phyloP scores from a whole-genome alignment of 2,329 filamentous ascomycete species.

The Chaetomiaceae sp. region DNA sequence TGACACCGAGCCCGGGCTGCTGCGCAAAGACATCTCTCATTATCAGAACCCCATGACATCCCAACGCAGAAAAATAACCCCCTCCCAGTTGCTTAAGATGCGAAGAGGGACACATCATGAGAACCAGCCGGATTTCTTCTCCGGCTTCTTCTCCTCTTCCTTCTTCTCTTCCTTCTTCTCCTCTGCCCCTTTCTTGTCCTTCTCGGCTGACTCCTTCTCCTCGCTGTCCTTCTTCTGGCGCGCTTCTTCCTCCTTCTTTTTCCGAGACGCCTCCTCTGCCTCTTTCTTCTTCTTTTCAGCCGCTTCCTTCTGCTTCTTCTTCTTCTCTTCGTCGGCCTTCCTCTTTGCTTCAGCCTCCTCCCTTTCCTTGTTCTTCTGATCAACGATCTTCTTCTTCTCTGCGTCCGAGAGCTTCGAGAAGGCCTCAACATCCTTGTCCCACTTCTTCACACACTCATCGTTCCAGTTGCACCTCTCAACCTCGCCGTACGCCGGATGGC shows the following conservation, averaged over 20 bases:
- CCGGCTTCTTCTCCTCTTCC: slow-evolving; percentile 3
- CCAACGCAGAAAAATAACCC: slow-evolving; percentile 12
- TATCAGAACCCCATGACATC: slow-evolving; percentile 11
- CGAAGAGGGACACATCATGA: slow-evolving; percentile 13
- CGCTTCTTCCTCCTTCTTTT: slow-evolving; percentile 18
- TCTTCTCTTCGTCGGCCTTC: slow-evolving; percentile 26
- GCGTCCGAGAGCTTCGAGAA: slow-evolving; percentile 56
- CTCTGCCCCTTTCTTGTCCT: no score
- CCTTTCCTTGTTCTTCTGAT: slow-evolving; percentile 34
- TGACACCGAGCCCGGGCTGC: background rate
- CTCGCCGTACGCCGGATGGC: slow-evolving; percentile 64
- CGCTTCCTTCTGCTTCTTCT: slow-evolving; percentile 29
- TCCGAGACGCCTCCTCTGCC: slow-evolving; percentile 14
- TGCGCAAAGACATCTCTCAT: slow-evolving; percentile 20
- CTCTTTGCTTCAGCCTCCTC: slow-evolving; percentile 28
- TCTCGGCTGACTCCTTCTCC: slow-evolving; percentile 19
- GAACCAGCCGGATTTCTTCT: slow-evolving; percentile 21
- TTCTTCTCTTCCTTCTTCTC: slow-evolving; percentile 12
- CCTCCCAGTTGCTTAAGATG: slow-evolving; percentile 12
- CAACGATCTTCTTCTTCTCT: slow-evolving; percentile 51
- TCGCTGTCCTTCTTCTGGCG: slow-evolving; percentile 9
- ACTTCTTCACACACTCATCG: slow-evolving; percentile 56
- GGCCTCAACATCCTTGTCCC: slow-evolving; percentile 60
- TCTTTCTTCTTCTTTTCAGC: slow-evolving; percentile 22
- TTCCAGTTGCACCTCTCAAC: slow-evolving; percentile 70